A percentile compares a stretch with the other conserved stretches of the same genome.
Conservation (phyloP, 1,284 basidiomycete genomes). For the Cronartium quercuum region DNA sequence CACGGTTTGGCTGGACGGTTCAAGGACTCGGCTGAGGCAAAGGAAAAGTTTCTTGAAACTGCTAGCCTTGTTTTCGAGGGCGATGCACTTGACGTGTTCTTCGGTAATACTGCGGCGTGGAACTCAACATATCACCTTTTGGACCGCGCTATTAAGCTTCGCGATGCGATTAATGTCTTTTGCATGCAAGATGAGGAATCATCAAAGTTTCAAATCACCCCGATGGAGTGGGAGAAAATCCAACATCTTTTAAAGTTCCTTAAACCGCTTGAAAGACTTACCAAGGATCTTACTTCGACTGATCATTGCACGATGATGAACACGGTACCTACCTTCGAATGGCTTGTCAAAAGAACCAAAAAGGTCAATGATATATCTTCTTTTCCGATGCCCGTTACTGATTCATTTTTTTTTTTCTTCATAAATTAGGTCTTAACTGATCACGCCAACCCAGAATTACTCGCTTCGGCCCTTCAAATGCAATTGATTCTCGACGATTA, state of each 20-base stretch:
- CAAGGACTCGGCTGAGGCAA: background rate
- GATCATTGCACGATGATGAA: background rate
- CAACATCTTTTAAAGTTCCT: background rate
- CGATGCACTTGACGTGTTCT: background rate
- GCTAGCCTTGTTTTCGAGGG: background rate
- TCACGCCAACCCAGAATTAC: background rate
- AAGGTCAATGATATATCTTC: background rate
- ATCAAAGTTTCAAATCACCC: background rate
- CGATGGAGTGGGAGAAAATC: background rate
- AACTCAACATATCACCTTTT: background rate
- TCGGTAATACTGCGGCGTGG: background rate
- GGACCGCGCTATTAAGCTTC: background rate
- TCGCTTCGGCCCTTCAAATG: background rate
- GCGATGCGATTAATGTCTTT: background rate
- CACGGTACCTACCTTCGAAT: background rate
- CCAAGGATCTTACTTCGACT: background rate
- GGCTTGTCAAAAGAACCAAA: constrained; percentile 1
- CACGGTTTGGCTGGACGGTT: background rate
- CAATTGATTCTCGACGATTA: background rate
- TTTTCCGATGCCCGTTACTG: background rate
- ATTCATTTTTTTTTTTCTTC: background rate
- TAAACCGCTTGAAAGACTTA: constrained; percentile 1
- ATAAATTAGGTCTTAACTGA: background rate
- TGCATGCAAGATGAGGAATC: background rate
- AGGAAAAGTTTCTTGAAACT: constrained; percentile 1